Conservation (phyloP, 2,329 filamentous ascomycete species). For the Cylindrodendrum hubeiense region DNA sequence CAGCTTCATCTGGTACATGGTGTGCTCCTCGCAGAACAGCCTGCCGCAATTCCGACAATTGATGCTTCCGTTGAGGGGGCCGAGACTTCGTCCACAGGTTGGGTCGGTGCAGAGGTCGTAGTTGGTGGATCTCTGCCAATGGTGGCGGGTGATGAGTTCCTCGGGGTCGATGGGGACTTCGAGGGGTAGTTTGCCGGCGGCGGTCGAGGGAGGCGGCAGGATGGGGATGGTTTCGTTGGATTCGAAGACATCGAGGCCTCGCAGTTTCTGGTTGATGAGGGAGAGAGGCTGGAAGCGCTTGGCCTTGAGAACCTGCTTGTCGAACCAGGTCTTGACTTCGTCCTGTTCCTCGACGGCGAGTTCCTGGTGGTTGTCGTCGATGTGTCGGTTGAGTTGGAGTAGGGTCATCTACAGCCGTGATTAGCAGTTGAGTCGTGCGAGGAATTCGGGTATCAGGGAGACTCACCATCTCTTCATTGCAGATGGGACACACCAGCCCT, state of each 20-base stretch:
- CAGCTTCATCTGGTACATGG: conserved; percentile 99
- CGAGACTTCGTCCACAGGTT: conserved; percentile 83
- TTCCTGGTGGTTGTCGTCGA: conserved; percentile 92
- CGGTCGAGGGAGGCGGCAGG: conserved; percentile 47
- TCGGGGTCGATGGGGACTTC: conserved; percentile 78
- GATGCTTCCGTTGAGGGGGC: conserved; percentile 83
- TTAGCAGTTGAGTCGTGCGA: conserved; percentile 9
- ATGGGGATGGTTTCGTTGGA: conserved; percentile 77
- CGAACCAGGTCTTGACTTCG: conserved; percentile 97
- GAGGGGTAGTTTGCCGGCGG: conserved; percentile 55
- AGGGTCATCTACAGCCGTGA: conserved; percentile 77
- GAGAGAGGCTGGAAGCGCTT: conserved; percentile 94
- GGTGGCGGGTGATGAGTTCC: conserved; percentile 85
- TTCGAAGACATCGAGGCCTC: conserved; percentile 93
- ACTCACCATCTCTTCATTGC: conserved; percentile 93
- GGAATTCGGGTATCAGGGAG: background rate
- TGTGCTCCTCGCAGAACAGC: conserved; percentile 96
- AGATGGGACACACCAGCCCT: conserved; percentile 94
- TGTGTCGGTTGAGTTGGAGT: conserved; percentile 86
- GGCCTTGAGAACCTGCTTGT: conserved; percentile 92
- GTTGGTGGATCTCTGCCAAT: conserved; percentile 85
- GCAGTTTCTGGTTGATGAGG: conserved; percentile 92
- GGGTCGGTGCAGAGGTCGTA: conserved; percentile 90
- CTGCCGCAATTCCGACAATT: conserved; percentile 95
- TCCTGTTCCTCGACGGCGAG: conserved; percentile 90